Base-by-base conservation (phyloP, 305 asterid species). In the Withania somnifera region DNA sequence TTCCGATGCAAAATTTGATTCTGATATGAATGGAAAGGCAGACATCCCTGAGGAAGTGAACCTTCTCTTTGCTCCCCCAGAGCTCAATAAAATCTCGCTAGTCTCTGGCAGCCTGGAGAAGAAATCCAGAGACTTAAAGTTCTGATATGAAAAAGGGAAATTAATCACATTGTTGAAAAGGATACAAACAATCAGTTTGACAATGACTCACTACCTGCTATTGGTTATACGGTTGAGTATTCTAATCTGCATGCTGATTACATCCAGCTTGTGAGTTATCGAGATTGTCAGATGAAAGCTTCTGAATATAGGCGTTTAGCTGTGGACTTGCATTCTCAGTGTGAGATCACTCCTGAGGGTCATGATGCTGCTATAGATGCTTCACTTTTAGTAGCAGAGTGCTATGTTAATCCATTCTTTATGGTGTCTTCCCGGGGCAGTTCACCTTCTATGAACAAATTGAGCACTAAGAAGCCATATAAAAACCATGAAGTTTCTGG, bases 301-400 rank as follows among this genome's bases (percentile, higher is more conserved):
- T 91, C 96, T 30, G 98, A 96, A 85, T 96, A 91, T 89, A 92
- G 96, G 90, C 92, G 93, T 82, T 90, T 96, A 82, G 96, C 99
- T 80, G 84, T 88, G 82, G 93, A 93, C 84, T 89, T 96, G 91
- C 94, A 87, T 80, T 92, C 97, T 78, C 93, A 89, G 86, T 84
- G 84, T 85, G 90, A 91, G 84, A 84, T 87, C 85, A 88, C 94
- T 47, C 88, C 73, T 56, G 99, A 96, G 88, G 90, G 92, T 89
- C 97, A 94, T 85, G 91, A 86, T 84, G 92, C 95, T 53, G 93
- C 95, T 78, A 87, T 94, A 82, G 98, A 93, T 86, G 93, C 99
- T 58, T 90, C 94, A 88, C 97, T 97, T 88, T 90, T 97, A 83
- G 98, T 97, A n/a, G 99, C 97, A 19, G 98, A 97, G 84, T 97